These are phyloP conservation scores for Dactylellina cionopaga DNA, from an alignment of 2,329 filamentous ascomycete species.

Conservation along the genomic window DNA sequence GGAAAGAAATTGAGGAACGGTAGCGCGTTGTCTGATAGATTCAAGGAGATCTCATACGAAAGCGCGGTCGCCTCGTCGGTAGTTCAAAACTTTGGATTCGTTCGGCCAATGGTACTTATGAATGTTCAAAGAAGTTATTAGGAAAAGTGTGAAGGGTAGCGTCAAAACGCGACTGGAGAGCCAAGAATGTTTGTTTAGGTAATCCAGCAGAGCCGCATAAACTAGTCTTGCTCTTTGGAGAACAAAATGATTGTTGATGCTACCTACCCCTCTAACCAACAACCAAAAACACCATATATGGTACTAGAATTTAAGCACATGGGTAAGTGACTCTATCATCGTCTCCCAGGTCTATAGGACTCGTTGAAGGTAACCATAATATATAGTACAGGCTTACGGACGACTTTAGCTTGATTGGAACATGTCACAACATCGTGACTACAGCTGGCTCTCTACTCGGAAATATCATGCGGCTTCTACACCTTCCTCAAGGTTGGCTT, in stretches of 20 bases:
- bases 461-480: slow-evolving; percentile 29
- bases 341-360: no score
- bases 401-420: no score
- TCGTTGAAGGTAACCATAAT: no score
- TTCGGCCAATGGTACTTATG: neutral
- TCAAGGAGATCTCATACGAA: no score
- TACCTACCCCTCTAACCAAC: no score
- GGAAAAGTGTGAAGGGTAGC: neutral
- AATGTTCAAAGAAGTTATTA: neutral
- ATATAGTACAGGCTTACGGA: no score
- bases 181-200: neutral
- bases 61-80: neutral
- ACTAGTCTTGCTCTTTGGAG: no score
- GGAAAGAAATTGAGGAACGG: neutral
- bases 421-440: slow-evolving; percentile 4
- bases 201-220: neutral
- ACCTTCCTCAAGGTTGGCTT: slow-evolving; percentile 45
- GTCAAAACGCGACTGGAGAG: neutral
- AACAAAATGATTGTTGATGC: no score
- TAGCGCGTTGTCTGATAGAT: neutral
- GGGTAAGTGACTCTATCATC: no score
- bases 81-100: neutral
- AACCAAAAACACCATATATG: no score
- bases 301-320: no score
- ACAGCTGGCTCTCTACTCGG: neutral